Evolutionary conservation across 2,329 filamentous ascomycete genomes (phyloP).

Genomic region (Penicillium sp.): DNA sequence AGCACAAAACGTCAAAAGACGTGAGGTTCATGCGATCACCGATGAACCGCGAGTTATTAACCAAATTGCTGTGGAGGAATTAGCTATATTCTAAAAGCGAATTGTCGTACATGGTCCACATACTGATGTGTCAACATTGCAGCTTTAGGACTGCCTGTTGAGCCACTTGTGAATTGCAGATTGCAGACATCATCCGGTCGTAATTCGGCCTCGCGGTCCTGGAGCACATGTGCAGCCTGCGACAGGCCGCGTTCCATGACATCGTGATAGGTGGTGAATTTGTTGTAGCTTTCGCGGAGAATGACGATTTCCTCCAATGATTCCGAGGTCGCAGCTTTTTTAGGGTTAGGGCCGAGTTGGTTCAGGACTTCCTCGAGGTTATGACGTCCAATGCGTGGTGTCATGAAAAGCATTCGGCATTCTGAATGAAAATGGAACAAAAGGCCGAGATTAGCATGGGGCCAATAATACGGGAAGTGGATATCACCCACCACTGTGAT

Average conservation of each 20-base stretch:
- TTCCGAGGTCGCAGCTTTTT: constrained; percentile 34
- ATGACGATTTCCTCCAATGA: constrained; percentile 56
- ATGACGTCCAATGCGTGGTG: constrained; percentile 63
- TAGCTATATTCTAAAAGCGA: background rate
- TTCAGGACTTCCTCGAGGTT: constrained; percentile 61
- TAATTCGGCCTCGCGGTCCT: constrained; percentile 55
- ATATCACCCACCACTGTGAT: constrained; percentile 60
- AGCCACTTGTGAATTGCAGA: constrained; percentile 73
- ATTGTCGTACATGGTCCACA: constrained; percentile 7
- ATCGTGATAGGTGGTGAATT: constrained; percentile 60
- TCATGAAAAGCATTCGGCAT: constrained; percentile 72
- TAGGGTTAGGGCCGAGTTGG: constrained; percentile 46
- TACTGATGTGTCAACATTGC: constrained; percentile 72
- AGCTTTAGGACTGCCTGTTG: constrained; percentile 70
- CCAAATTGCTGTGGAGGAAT: constrained; percentile 33
- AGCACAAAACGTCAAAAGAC: constrained; percentile 68
- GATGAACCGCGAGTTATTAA: constrained; percentile 68
- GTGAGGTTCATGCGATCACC: constrained; percentile 72
- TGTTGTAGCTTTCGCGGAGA: constrained; percentile 54
- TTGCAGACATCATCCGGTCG: constrained; percentile 68
- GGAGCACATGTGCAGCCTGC: constrained; percentile 52
- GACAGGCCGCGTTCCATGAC: constrained; percentile 54
- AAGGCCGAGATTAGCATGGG: background rate
- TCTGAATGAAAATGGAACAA: constrained; percentile 43
- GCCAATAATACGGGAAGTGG: background rate